Evolutionary conservation across 1,139 yeast genomes (phyloP), one percentile per base, ranked within the genome.

Genomic region (Geotrichum restrictum): DNA sequence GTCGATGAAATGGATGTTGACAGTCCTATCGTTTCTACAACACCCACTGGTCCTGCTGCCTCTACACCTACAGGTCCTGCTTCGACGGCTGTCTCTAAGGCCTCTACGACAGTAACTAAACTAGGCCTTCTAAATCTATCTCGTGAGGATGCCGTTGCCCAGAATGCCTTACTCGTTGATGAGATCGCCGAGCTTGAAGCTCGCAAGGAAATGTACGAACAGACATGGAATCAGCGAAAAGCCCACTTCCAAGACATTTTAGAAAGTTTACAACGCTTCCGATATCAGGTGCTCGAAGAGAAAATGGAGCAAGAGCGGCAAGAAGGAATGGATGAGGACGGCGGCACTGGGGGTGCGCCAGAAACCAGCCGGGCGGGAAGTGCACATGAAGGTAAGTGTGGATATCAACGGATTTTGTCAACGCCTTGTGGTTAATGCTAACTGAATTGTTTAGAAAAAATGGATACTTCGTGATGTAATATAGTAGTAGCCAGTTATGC

Each of bases 181-280:
- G 70, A 66, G 44, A 64, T 67, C 27, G 55, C 50, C 7, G 67
- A 60, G 36, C 56, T 69, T 40, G 63, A 64, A 49, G 51, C 52
- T 13, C 64, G 60, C 45, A 57, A 54, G 49, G 57, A 53, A 11
- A 53, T 50, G 42, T 58, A 59, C 45, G 59, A 61, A 33, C 52
- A 52, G 21, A 54, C 54, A 14, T 64, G 69, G 69, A 53, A 57
- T 14, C 56, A 56, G 13, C 57, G 69, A 5, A 54, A 60, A 31
- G 60, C 53, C 19, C 60, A 60, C 48, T 65, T 64, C 41, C 59
- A 56, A 4, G 60, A 57, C 29, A 54, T 67, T 31, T 45, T 60
- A 46, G 60, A 55, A 33, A 57, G 58, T 6, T 42, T 65, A 18
- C 60, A 56, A 10, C 57, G 60, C 43, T 64, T 61, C 56, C 52